phyloP scores from a whole-genome alignment of 2,329 filamentous ascomycete species.

The Byssoonygena ceratinophila region DNA sequence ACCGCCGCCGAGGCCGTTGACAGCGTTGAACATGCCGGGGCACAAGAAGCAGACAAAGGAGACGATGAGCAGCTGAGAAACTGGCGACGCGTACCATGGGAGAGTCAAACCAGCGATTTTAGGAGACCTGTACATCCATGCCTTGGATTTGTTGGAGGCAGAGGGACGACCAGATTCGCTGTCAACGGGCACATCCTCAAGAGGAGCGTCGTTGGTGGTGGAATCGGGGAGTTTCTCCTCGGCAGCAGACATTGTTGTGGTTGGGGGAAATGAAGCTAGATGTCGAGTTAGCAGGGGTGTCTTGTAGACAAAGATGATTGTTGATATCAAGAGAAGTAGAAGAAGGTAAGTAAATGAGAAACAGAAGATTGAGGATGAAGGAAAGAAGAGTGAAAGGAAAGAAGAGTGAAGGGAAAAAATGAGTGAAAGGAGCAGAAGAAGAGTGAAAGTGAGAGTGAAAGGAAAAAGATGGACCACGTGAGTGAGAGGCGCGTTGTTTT shows the following conservation, averaged over 20 bases:
- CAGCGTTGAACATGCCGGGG: conserved; percentile 62
- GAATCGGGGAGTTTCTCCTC: conserved; percentile 9
- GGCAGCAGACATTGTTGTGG: conserved; percentile 10
- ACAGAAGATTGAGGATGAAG: too few species aligned
- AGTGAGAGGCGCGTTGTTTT: neutral
- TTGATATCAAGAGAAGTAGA: neutral
- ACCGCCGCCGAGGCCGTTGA: conserved; percentile 55
- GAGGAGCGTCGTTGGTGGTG: neutral
- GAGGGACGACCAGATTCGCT: neutral
- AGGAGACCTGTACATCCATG: conserved; percentile 59
- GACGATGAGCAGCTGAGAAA: conserved; percentile 61
- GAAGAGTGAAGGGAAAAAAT: neutral
- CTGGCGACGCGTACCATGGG: conserved; percentile 63
- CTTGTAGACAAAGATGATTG: neutral
- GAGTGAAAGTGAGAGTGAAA: neutral
- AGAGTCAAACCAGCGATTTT: conserved; percentile 46
- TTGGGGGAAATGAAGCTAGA: neutral
- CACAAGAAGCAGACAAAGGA: conserved; percentile 61
- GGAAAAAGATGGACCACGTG: neutral
- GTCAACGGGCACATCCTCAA: neutral
- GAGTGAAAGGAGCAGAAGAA: neutral
- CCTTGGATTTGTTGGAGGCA: conserved; percentile 11
- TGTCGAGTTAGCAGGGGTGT: neutral
- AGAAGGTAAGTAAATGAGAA: too few species aligned
- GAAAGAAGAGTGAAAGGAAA: neutral